Evolutionary conservation across 1,139 yeast genomes (phyloP), one percentile per base, ranked within the genome.

Genomic region (Yamadazyma sp.): DNA sequence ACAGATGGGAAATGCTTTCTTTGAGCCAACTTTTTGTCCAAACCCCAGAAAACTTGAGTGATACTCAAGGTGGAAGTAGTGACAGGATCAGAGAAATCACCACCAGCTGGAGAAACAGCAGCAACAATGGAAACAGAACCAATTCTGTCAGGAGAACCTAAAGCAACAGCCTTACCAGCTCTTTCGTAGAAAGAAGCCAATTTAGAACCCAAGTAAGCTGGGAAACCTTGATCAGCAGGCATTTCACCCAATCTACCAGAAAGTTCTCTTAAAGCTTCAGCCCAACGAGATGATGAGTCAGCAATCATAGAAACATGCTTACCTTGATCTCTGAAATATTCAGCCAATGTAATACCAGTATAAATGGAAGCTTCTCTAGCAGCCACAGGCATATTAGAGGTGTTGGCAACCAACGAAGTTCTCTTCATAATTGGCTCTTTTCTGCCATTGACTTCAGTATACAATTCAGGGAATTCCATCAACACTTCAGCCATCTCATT

Each of bases 221-320:
- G 99, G 94, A 90, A 92, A 78, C 99, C 99, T 76, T 94, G 98
- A 73, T 92, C 99, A 46, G 99, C 99, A 62, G 99, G 99, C 99
- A 92, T 92, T 76, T 94, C 99, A 69, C 98, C 98, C 66, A 92
- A 77, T 78, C 99, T 95, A 80, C 99, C 99, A 39, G 97, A 90
- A 65, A 92, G 84, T 78, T 92, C 99, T 83, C 99, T 89, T 63
- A 92, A 79, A 44, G 99, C 99, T 73, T 92, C 99, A 34, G 99
- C 99, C 99, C 99, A 92, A 78, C 99, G 92, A 32, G 97, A 90
- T 26, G 97, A 90, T 6, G 98, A 92, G 67, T 92, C 99, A 45
- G 99, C 99, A 85, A 92, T 92, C 97, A 92, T 92, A 31, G 97
- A 82, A 48, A 92, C 97, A 61, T 94, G 76, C 77, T 92, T 92